Base-by-base conservation (phyloP, 1,284 basidiomycete species). In the Puccinia triticina region DNA sequence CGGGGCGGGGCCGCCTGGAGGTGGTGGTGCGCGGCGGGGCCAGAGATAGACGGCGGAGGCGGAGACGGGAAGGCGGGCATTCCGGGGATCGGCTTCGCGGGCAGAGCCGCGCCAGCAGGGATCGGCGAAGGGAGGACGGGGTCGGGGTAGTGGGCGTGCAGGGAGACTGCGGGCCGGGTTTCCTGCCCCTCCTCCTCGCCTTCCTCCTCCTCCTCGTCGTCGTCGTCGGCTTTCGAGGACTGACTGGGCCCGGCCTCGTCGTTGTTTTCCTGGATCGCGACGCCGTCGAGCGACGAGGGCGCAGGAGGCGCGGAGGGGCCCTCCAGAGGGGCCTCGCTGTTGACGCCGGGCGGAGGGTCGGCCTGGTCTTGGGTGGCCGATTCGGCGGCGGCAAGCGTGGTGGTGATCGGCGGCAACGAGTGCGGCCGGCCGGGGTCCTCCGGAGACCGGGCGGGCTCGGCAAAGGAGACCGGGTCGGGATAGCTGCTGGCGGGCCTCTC, bases 381-480 rank as follows among this genome's bases (percentile, higher is more conserved):
- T 67, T 67, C 64, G 21, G 64, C 64, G 0, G 64, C 37, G 3
- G 64, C 64, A 23, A 67, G 37, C 1, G 64, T 67, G 40, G 64
- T 67, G 37, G 64, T 67, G 64, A 67, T 67, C 64, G 64, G 64
- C 7, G 64, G 64, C 26, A 67, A 43, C 64, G 64, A 11, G n/a
- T n/a, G n/a, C n/a, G n/a, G n/a, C 10, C 21, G 73, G 73, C n/a
- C 10, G 32, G 7, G 53, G 72, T 18, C 10, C n/a, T 16, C 34
- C 12, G 23, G 48, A 21, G 34, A 10, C 26, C n/a, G 26, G 23
- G 37, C 18, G 23, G 40, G 37, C 21, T 40, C 21, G 37, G 64
- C 7, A 21, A 67, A 23, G 64, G 21, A 43, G 40, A 32, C 10
- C 4, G 72, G n/a, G n/a, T 14, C 34, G 1, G 26, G n/a, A 48